Evolutionary conservation across 2,329 filamentous ascomycete species (phyloP).

Genomic region (Diaporthe destruens): DNA sequence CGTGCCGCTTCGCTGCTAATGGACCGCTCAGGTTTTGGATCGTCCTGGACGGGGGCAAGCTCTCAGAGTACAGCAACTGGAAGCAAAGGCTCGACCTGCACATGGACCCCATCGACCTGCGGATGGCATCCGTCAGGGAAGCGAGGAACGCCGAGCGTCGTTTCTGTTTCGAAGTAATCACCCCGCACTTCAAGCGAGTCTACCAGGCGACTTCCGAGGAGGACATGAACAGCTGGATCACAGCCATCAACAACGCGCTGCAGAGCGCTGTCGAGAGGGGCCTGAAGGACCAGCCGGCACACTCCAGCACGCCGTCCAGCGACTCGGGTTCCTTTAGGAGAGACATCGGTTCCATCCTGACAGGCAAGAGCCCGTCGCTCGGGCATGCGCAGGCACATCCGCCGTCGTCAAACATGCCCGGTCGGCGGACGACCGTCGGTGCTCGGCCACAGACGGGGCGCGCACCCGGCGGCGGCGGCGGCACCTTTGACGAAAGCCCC

Average conservation of each 20-base stretch:
- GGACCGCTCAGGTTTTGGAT: conserved; percentile 85
- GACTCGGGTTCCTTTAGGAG: conserved; percentile 71
- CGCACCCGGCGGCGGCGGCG: conserved; percentile 63
- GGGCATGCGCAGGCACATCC: conserved; percentile 62
- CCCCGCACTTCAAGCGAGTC: conserved; percentile 93
- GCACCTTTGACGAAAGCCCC: conserved; percentile 81
- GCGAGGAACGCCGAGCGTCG: conserved; percentile 93
- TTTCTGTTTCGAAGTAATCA: conserved; percentile 99
- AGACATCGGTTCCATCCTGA: conserved; percentile 93
- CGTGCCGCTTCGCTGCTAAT: conserved; percentile 41
- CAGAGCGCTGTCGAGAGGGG: conserved; percentile 93
- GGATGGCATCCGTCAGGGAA: conserved; percentile 96
- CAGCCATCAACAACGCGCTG: conserved; percentile 94
- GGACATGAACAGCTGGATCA: conserved; percentile 97
- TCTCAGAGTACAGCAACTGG: conserved; percentile 99
- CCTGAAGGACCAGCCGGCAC: conserved; percentile 64
- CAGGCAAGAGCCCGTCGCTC: conserved; percentile 87
- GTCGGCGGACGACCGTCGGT: conserved; percentile 90
- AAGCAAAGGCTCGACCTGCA: conserved; percentile 97
- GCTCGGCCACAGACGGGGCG: conserved; percentile 82
- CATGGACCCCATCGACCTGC: conserved; percentile 97
- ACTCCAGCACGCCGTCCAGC: conserved; percentile 57
- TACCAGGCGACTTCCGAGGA: conserved; percentile 99
- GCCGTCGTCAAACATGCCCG: conserved; percentile 71
- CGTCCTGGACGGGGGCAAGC: conserved; percentile 93